Conservation (phyloP, 1,284 basidiomycete species). For the Fomitopsis pinicola region DNA sequence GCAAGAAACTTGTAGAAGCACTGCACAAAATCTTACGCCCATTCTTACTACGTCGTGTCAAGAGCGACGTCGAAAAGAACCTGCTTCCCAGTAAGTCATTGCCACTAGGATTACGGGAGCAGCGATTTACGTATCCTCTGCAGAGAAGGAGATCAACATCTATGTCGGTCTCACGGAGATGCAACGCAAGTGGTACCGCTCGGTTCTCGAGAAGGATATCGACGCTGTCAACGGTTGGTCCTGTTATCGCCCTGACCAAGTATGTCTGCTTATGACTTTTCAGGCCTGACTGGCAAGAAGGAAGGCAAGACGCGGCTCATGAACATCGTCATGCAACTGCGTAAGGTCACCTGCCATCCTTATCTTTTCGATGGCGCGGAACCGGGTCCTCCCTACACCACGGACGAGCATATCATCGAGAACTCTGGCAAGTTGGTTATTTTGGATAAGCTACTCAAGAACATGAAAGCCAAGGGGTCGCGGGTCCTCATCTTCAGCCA, state of each 20-base stretch:
- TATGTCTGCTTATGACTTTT: not conserved
- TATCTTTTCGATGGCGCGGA: slow-evolving; percentile 91
- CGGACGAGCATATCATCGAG: slow-evolving; percentile 93
- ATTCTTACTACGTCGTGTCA: slow-evolving; percentile 93
- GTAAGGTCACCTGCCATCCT: slow-evolving; percentile 82
- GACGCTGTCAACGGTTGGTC: slow-evolving; percentile 91
- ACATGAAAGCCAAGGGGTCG: slow-evolving; percentile 91
- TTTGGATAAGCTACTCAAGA: slow-evolving; percentile 87
- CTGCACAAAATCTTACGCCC: slow-evolving; percentile 96
- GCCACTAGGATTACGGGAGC: not conserved
- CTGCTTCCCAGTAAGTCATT: slow-evolving; percentile 76
- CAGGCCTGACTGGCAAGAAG: slow-evolving; percentile 90
- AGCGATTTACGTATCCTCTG: slow-evolving; percentile 10
- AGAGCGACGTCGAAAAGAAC: slow-evolving; percentile 96
- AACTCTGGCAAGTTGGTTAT: slow-evolving; percentile 99
- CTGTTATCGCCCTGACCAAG: not conserved
- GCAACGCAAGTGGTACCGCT: slow-evolving; percentile 98
- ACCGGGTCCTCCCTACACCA: slow-evolving; percentile 97
- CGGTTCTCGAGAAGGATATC: slow-evolving; percentile 96
- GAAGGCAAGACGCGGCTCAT: slow-evolving; percentile 97
- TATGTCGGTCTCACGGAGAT: slow-evolving; percentile 98
- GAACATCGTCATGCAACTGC: slow-evolving; percentile 98
- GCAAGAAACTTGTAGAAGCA: slow-evolving; percentile 93
- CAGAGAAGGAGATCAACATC: slow-evolving; percentile 98
- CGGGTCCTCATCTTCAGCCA: slow-evolving; percentile 97